Evolutionary conservation across 2,329 filamentous ascomycete species (phyloP), one percentile per base, ranked within the genome.

Genomic region (Exserohilum turcica): DNA sequence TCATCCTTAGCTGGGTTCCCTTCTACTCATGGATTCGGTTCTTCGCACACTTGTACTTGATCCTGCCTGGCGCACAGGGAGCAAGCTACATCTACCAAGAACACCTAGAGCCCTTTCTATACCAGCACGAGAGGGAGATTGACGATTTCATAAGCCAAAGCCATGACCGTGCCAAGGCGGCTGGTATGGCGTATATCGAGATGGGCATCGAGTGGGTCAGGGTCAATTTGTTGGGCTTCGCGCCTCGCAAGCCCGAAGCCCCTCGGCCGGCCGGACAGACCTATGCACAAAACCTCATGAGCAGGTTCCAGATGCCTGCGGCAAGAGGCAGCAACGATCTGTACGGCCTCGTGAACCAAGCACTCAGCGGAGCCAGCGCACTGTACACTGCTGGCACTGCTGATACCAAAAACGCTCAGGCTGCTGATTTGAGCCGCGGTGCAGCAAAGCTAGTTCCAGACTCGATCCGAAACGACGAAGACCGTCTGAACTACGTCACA

Each of bases 11-110:
- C 73, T 97, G 92, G 91, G 80, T 97, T 32, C 94, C 94, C 2
- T 95, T 97, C 76, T 99, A 97, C 78, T 85, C 90, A 64, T 97
- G 92, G 84, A 81, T 96, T 67, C 91, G 94, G 61, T 85, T 97
- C 48, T 80, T 87, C 70, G 88, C 94, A 77, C 86, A 97, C 71
- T 86, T 94, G 62, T 99, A 97, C 79, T 90, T 99, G 57, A 92
- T 97, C 68, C 86, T 96, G n/a, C 94, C 93, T 0, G 93, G 96
- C 75, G 94, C 91, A n/a, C 93, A 97, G 73, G 94, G 94, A 73
- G 92, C 92, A 52, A 89, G 89, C 56, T 78, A 89, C 66, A 80
- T 97, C 60, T 99, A 97, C 80, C 86, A 92, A 69, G 83, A 86
- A 57, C 86, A 94, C 74, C 81, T 97, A 56, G 88, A 96, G 74